A percentile compares a stretch with the other conserved stretches of the same genome.
phyloP scores from a whole-genome alignment of 164 flowering plant species.

The Paratinospora sagittata region DNA sequence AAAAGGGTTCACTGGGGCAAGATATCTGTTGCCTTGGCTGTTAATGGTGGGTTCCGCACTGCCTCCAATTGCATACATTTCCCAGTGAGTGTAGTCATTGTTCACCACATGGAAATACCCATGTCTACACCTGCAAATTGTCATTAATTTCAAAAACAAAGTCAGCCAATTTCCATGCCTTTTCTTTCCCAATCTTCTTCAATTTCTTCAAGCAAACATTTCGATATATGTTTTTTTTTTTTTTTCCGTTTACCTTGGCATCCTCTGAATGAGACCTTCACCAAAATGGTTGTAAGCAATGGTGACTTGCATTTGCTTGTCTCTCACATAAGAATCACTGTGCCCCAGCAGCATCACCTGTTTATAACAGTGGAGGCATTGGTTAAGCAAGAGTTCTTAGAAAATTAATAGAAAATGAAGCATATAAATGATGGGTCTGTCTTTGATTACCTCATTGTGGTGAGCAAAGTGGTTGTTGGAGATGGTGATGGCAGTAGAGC shows the following conservation, averaged over 20 bases:
- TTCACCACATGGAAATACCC: constrained; percentile 85
- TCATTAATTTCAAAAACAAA: not conserved
- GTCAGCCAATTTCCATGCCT: not conserved
- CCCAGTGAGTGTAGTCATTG: constrained; percentile 65
- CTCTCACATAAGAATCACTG: constrained; percentile 43
- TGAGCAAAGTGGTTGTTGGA: constrained; percentile 72
- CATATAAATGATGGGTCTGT: no score
- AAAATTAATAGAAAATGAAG: no score
- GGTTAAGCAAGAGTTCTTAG: no score
- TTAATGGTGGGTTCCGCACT: constrained; percentile 20
- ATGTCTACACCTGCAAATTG: constrained; percentile 53
- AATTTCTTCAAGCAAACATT: not conserved
- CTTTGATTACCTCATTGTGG: constrained; percentile 78
- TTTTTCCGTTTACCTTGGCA: constrained; percentile 89
- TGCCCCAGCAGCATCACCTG: constrained; percentile 78
- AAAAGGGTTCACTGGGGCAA: constrained; percentile 19
- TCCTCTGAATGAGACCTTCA: constrained; percentile 69
- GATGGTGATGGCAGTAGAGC: constrained; percentile 70
- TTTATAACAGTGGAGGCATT: no score
- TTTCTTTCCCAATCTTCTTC: not conserved
- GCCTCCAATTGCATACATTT: no score
- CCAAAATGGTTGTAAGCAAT: constrained; percentile 80
- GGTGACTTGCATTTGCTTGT: constrained; percentile 75
- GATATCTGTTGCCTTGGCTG: constrained; percentile 21
- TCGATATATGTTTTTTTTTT: not conserved